phyloP scores from a whole-genome alignment of 169 alveolate genomes.

The Ichthyophthirius multifiliis region DNA sequence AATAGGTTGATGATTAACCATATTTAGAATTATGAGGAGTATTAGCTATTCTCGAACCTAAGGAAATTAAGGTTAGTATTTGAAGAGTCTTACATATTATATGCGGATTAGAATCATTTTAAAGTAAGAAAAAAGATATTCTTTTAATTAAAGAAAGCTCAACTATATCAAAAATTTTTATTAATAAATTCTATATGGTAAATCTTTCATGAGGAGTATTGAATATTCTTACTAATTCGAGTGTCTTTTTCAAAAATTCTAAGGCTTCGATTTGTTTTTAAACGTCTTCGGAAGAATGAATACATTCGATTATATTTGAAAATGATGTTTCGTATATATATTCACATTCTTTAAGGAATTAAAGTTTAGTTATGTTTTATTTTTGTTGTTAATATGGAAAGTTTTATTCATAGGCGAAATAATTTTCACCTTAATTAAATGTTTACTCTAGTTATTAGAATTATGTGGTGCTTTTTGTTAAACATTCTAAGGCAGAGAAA shows the following conservation, averaged over 20 bases:
- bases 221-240: background rate
- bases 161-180: background rate
- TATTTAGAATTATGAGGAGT: background rate
- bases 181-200: background rate
- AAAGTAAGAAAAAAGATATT: background rate
- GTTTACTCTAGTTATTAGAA: no score
- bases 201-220: slow-evolving; percentile 10
- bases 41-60: slow-evolving; percentile 5
- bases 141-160: background rate
- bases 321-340: background rate
- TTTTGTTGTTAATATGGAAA: no score
- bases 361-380: background rate
- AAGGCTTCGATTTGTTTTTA: background rate
- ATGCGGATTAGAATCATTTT: background rate
- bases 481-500: no score
- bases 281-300: background rate
- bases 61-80: background rate
- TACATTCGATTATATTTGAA: background rate
- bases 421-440: no score
- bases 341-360: background rate
- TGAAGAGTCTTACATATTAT: background rate
- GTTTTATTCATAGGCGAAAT: no score
- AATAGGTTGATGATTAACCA: background rate
- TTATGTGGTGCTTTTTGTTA: no score
- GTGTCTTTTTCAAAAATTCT: background rate